Conservation (phyloP, 306 rosid genomes). For the Lathyrus aphaca region DNA sequence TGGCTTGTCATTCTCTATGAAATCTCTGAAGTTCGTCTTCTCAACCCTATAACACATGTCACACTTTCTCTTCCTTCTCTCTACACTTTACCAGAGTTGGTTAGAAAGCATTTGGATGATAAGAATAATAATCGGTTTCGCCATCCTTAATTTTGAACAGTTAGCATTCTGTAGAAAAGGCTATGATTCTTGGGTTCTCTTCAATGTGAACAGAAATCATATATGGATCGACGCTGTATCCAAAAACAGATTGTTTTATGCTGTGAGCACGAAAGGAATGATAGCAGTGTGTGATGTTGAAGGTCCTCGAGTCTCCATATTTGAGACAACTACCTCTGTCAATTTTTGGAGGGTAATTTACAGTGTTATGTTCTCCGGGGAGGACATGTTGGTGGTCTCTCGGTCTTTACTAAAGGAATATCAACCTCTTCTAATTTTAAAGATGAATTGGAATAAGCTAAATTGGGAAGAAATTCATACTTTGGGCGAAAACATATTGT, state of each 20-base stretch:
- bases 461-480: slow-evolving; percentile 52
- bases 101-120: neutral
- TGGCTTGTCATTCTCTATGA: slow-evolving; percentile 62
- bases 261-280: slow-evolving; percentile 52
- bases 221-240: neutral
- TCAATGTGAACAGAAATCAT: neutral
- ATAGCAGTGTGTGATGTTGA: slow-evolving; percentile 49
- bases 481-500: slow-evolving; percentile 56
- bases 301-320: no score
- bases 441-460: slow-evolving; percentile 50
- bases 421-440: slow-evolving; percentile 45
- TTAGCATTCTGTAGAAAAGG: slow-evolving; percentile 52
- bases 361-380: no score
- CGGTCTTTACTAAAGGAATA: neutral
- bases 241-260: slow-evolving; percentile 48
- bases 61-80: no score
- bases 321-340: no score
- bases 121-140: no score
- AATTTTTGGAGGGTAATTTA: no score
- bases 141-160: no score
- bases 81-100: no score
- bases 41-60: no score
- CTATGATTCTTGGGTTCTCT: slow-evolving; percentile 47
- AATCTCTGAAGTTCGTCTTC: slow-evolving; percentile 43
- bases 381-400: no score